Conservation (phyloP, 2,329 filamentous ascomycete species). For the Chrysosphaeria jannelii region DNA sequence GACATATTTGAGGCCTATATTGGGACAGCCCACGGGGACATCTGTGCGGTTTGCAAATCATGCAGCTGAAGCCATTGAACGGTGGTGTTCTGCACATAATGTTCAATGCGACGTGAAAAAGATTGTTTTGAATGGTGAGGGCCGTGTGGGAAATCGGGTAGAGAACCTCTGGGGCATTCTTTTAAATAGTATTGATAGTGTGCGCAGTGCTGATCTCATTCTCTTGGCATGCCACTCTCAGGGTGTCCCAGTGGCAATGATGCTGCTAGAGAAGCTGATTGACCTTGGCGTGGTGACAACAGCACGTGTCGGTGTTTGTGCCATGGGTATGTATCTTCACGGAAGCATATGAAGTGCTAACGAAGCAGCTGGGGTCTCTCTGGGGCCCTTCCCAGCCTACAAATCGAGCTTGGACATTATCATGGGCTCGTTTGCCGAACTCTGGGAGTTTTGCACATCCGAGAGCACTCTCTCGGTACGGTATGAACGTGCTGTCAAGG, state of each 20-base stretch:
- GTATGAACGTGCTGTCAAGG: slow-evolving; percentile 47
- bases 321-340: slow-evolving; percentile 19
- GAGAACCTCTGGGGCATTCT: slow-evolving; percentile 84
- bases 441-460: slow-evolving; percentile 76
- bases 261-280: slow-evolving; percentile 77
- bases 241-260: slow-evolving; percentile 76
- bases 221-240: slow-evolving; percentile 86
- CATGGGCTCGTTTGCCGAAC: slow-evolving; percentile 68
- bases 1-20: slow-evolving; percentile 57
- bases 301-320: slow-evolving; percentile 60
- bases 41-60: slow-evolving; percentile 80
- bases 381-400: slow-evolving; percentile 81
- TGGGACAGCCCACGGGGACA: slow-evolving; percentile 85
- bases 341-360: slow-evolving; percentile 3
- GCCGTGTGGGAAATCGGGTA: slow-evolving; percentile 66
- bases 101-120: no score
- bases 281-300: slow-evolving; percentile 58
- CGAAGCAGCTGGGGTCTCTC: slow-evolving; percentile 46
- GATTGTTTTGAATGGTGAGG: slow-evolving; percentile 80
- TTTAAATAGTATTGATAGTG: slow-evolving; percentile 79
- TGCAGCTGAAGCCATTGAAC: slow-evolving; percentile 52
- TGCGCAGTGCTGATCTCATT: slow-evolving; percentile 66
- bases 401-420: slow-evolving; percentile 63
- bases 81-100: no score
- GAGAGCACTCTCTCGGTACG: slow-evolving; percentile 56